A percentile compares a stretch with the other conserved stretches of the same genome.
Evolutionary conservation across 129 eudicot genomes (phyloP).

Genomic region (Escallonia herrerae): DNA sequence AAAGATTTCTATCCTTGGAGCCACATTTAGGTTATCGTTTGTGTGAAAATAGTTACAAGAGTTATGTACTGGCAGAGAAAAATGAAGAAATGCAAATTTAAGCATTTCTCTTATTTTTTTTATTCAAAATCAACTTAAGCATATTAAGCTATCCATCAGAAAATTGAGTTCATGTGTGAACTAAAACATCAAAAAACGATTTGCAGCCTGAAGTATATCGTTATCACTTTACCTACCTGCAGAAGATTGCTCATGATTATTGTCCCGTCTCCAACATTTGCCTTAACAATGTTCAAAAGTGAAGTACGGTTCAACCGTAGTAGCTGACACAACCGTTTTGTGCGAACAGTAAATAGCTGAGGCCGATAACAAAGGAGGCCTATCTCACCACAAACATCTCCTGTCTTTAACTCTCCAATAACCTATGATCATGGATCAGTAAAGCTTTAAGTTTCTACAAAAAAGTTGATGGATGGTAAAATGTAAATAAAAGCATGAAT

Average conservation of each 20-base stretch:
- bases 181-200: no score
- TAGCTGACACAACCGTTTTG: constrained; percentile 68
- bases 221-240: constrained; percentile 32
- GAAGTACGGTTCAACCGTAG: constrained; percentile 60
- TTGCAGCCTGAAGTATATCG: background rate
- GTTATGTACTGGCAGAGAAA: no score
- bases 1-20: no score
- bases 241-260: constrained; percentile 75
- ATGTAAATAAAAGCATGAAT: no score
- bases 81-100: no score
- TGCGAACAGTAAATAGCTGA: constrained; percentile 64
- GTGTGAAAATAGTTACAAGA: no score
- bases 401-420: constrained; percentile 45
- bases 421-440: constrained; percentile 23
- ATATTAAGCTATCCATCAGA: no score
- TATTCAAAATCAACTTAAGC: no score
- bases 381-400: constrained; percentile 69
- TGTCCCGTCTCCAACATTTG: constrained; percentile 73
- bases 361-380: constrained; percentile 81
- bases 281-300: constrained; percentile 52
- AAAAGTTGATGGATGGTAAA: background rate
- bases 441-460: no score
- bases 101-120: no score
- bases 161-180: no score
- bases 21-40: no score